Percentiles rank a stretch among this genome's conserved stretches.
phyloP scores from a whole-genome alignment of 2,329 filamentous ascomycete genomes.

The Hyphodiscus sp. region DNA sequence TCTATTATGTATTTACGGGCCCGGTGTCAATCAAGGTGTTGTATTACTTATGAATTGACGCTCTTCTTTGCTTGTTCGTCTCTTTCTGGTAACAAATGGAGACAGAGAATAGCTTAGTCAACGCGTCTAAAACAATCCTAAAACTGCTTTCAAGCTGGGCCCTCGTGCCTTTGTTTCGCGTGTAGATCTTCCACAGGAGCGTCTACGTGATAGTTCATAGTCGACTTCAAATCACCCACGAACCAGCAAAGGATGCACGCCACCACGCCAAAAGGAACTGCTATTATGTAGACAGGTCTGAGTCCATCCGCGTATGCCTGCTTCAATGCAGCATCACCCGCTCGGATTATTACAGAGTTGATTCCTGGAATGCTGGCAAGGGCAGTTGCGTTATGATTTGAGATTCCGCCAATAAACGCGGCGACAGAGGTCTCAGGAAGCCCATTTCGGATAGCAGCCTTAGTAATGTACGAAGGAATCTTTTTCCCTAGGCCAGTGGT shows the following conservation, averaged over 20 bases:
- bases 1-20: too few relatives aligned
- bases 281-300: slow-evolving; percentile 17
- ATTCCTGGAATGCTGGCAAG: slow-evolving; percentile 5
- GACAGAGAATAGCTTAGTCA: too few relatives aligned
- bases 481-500: not conserved
- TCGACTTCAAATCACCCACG: slow-evolving; percentile 11
- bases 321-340: slow-evolving; percentile 11
- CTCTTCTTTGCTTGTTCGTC: too few relatives aligned
- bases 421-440: slow-evolving; percentile 5
- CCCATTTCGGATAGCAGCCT: slow-evolving; percentile 6
- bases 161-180: not conserved
- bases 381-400: slow-evolving; percentile 1
- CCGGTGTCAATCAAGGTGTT: too few relatives aligned
- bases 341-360: slow-evolving; percentile 6
- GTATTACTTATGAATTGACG: too few relatives aligned
- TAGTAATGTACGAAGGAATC: not conserved
- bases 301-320: slow-evolving; percentile 15
- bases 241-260: slow-evolving; percentile 14
- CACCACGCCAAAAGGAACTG: slow-evolving; percentile 14
- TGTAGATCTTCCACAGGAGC: slow-evolving; percentile 13
- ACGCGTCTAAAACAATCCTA: too few relatives aligned
- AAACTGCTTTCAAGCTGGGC: too few relatives aligned
- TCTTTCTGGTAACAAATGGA: too few relatives aligned
- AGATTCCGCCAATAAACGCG: slow-evolving; percentile 5
- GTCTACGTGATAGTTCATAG: slow-evolving; percentile 18